phyloP scores from a whole-genome alignment of 1,284 basidiomycete species.

The Mycena sp. region DNA sequence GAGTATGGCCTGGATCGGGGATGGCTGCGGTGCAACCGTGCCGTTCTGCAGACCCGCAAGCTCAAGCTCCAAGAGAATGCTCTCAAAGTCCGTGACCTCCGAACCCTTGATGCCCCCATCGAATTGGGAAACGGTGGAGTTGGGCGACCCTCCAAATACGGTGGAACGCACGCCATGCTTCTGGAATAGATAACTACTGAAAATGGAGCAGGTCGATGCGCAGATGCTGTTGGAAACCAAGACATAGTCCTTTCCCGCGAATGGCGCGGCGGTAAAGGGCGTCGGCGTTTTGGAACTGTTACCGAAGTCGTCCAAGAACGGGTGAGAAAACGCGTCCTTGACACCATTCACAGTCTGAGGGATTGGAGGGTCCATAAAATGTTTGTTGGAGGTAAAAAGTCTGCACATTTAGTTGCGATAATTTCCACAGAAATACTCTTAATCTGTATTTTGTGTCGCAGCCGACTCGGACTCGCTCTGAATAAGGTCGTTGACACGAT shows the following conservation, averaged over 20 bases:
- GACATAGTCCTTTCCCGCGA: constrained; percentile 24
- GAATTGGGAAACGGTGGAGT: constrained; percentile 15
- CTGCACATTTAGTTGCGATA: constrained; percentile 12
- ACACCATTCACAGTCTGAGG: constrained; percentile 24
- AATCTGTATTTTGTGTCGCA: constrained; percentile 1
- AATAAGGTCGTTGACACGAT: constrained; percentile 24
- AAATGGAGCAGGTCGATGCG: constrained; percentile 28
- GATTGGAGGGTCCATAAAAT: constrained; percentile 29
- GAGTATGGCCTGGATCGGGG: constrained; percentile 14
- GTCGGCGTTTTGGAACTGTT: constrained; percentile 19
- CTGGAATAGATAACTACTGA: constrained; percentile 28
- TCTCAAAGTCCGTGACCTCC: constrained; percentile 21
- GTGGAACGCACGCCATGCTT: constrained; percentile 28
- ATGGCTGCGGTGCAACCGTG: constrained; percentile 18
- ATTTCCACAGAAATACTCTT: constrained; percentile 25
- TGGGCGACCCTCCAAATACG: constrained; percentile 16
- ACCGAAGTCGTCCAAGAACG: constrained; percentile 25
- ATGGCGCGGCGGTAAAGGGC: constrained; percentile 23
- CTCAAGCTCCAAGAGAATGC: constrained; percentile 19
- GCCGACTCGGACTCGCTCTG: constrained; percentile 15
- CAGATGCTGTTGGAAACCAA: constrained; percentile 29
- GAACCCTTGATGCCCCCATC: constrained; percentile 29
- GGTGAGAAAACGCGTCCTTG: constrained; percentile 22
- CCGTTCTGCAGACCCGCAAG: constrained; percentile 20
- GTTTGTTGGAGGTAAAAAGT: constrained; percentile 21